Base-by-base conservation (phyloP, 805 yeast species). In the Sungouiozyma ichnusensis region DNA sequence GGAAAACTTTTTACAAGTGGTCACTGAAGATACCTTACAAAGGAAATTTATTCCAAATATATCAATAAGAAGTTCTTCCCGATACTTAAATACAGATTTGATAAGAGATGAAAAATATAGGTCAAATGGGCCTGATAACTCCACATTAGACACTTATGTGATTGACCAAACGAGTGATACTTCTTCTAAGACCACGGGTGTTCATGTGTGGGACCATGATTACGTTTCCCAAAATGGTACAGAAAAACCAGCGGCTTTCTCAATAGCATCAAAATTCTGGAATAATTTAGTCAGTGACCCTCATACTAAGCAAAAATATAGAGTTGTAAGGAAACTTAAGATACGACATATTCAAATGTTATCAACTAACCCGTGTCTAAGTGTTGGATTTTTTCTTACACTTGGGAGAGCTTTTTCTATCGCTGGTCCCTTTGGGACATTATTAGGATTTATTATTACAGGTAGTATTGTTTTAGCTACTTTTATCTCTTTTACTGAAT, bases 401-500 rank as follows among this genome's bases (percentile, higher is more conserved):
- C 68, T 77, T 6, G 80, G 81, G n/a, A 64, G 66, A 37, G 76
- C 79, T 1, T 67, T 79, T 41, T 52, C 63, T 3, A 63, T 66
- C 29, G 79, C 78, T 45, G 85, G 85, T 16, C 81, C 83, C 0
- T 63, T 66, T 16, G 66, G 69, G 20, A 50, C 71, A 18, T 57
- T 80, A 37, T 61, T 82, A 24, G 75, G 84, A 1, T 84, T 80
- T 55, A 56, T 75, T 7, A 49, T 78, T 24, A 76, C 84, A 53
- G 88, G 88, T 14, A 59, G 76, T 36, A 71, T 79, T 38, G 85
- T 83, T 24, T 74, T 72, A 46, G 71, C 76, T 48, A 81, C 79
- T 19, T 75, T 74, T 65, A 65, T 75, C 34, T 77, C 76, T 3
- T 66, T 79, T 50, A 82, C 82, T 18, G 86, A 79, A 60, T 64